Conservation (phyloP, 257 asterid genomes). For the Plantago major region DNA sequence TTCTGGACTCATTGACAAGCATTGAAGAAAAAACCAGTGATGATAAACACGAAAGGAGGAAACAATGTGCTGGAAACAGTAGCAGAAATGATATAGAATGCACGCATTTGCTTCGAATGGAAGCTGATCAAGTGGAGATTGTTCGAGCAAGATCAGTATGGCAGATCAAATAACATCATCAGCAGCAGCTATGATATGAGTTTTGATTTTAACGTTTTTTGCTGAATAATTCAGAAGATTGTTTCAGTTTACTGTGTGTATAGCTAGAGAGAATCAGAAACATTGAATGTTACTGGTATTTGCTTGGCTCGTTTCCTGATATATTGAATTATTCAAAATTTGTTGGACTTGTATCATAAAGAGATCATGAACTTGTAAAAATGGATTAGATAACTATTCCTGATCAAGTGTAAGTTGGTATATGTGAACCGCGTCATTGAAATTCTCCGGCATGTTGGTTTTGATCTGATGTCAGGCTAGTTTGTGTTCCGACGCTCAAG, state of each 20-base stretch:
- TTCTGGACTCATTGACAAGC: conserved; percentile 61
- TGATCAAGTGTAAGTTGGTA: too few relatives aligned
- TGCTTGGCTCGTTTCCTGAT: too few relatives aligned
- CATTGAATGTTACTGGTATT: background rate
- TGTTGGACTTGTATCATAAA: too few relatives aligned
- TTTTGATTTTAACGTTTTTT: background rate
- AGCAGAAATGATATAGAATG: conserved; percentile 35
- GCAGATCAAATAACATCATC: conserved; percentile 34
- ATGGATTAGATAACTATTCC: too few relatives aligned
- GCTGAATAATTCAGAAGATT: conserved; percentile 14
- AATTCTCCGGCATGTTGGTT: too few relatives aligned
- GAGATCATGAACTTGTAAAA: too few relatives aligned
- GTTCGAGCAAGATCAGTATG: conserved; percentile 80
- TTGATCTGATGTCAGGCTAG: too few relatives aligned
- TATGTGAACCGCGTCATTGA: too few relatives aligned
- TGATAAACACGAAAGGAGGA: background rate
- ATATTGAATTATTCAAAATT: too few relatives aligned
- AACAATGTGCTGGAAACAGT: background rate
- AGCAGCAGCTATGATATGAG: conserved; percentile 6
- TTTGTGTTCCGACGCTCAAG: too few relatives aligned
- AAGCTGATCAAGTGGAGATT: conserved; percentile 56
- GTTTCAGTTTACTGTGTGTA: conserved; percentile 2
- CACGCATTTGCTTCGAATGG: conserved; percentile 84
- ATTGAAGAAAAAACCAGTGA: conserved; percentile 21
- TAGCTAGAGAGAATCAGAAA: background rate